phyloP scores from a whole-genome alignment of 495 filamentous ascomycete species.

The Xylaria nigripes region DNA sequence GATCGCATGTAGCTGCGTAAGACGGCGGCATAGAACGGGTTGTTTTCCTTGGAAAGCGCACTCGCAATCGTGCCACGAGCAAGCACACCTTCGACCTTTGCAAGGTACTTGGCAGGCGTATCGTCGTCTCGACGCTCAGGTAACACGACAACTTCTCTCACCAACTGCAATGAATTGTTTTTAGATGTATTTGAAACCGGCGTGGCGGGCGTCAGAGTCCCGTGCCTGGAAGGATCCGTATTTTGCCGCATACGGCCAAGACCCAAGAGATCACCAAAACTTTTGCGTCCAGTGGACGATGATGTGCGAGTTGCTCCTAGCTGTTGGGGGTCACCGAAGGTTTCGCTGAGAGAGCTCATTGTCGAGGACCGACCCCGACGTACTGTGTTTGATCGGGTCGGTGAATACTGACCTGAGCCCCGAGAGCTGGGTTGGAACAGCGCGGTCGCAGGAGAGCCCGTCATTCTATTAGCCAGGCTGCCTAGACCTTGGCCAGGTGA shows the following conservation, averaged over 20 bases:
- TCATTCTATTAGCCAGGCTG: slow-evolving; percentile 6
- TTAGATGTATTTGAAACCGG: slow-evolving; percentile 60
- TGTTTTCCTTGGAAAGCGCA: slow-evolving; percentile 70
- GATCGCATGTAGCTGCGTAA: slow-evolving; percentile 90
- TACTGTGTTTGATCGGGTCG: slow-evolving; percentile 46
- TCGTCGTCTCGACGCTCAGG: slow-evolving; percentile 82
- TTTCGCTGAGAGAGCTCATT: slow-evolving; percentile 66
- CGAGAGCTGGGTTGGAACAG: slow-evolving; percentile 57
- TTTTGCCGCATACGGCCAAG: slow-evolving; percentile 69
- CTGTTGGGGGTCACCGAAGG: slow-evolving; percentile 47
- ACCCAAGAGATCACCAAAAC: slow-evolving; percentile 80
- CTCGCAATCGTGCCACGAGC: slow-evolving; percentile 72
- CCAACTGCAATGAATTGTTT: slow-evolving; percentile 61
- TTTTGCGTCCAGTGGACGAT: slow-evolving; percentile 77
- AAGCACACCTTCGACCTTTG: slow-evolving; percentile 68
- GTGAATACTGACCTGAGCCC: slow-evolving; percentile 66
- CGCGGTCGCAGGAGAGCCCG: slow-evolving; percentile 44
- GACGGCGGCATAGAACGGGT: slow-evolving; percentile 73
- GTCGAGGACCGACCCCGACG: slow-evolving; percentile 78
- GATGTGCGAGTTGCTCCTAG: slow-evolving; percentile 61
- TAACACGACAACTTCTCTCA: slow-evolving; percentile 51
- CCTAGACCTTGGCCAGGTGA: slow-evolving; percentile 20
- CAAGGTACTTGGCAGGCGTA: slow-evolving; percentile 80
- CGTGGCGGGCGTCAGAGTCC: slow-evolving; percentile 55
- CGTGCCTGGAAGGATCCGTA: slow-evolving; percentile 57